Evolutionary conservation across 2,329 filamentous ascomycete species (phyloP).

Genomic region (Thermothelomyces thermophilus): DNA sequence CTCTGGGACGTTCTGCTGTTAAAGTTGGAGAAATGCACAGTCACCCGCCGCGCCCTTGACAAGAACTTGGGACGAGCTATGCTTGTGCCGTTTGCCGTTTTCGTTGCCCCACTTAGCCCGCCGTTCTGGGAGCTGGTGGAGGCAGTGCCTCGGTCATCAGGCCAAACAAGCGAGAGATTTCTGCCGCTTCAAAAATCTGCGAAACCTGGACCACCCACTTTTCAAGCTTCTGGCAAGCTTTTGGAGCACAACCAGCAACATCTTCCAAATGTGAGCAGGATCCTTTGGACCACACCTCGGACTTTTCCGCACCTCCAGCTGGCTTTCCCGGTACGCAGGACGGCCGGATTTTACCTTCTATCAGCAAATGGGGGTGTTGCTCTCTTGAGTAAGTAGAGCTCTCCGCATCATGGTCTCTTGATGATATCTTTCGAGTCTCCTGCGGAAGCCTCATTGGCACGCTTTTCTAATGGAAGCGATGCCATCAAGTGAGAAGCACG

Average conservation of each 20-base stretch:
- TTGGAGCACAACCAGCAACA: background rate
- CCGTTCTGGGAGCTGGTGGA: background rate
- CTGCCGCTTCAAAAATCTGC: conserved; percentile 9
- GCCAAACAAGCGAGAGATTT: background rate
- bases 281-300: background rate
- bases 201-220: background rate
- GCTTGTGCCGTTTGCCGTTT: background rate
- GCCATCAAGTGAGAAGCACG: background rate
- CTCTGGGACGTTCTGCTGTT: too few species aligned
- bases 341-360: conserved; percentile 12
- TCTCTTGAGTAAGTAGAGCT: conserved; percentile 22
- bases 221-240: conserved; percentile 11
- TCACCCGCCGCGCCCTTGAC: too few species aligned
- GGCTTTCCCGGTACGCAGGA: conserved; percentile 11
- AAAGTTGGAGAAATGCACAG: too few species aligned
- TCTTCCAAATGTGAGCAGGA: conserved; percentile 13
- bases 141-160: conserved; percentile 11
- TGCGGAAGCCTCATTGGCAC: background rate
- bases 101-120: background rate
- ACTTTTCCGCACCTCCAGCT: background rate
- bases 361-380: conserved; percentile 13
- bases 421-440: too few species aligned
- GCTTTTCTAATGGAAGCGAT: background rate
- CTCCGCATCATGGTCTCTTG: background rate
- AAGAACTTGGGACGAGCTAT: too few species aligned